These are phyloP conservation scores for Beta corolliflora DNA, from an alignment of 179 eudicot genomes.

Conservation along the genomic window DNA sequence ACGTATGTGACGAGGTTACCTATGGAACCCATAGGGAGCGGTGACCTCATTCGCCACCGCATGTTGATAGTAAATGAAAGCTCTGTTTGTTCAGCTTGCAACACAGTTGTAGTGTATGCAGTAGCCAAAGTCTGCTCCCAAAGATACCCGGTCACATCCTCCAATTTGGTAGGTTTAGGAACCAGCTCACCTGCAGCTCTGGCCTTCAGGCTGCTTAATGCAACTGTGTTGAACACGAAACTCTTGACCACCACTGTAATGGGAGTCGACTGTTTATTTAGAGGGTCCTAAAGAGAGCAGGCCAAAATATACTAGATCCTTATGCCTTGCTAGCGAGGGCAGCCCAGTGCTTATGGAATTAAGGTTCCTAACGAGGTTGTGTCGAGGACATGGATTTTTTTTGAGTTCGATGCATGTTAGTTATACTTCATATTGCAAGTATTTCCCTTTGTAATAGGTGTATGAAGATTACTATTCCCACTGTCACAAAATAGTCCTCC, in stretches of 20 bases:
- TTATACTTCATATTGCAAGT: too few relatives aligned
- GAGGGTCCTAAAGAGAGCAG: neutral
- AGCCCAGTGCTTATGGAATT: slow-evolving; percentile 1
- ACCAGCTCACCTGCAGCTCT: neutral
- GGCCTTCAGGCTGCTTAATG: neutral
- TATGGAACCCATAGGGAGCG: slow-evolving; percentile 9
- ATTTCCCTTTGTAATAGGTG: too few relatives aligned
- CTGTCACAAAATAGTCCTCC: too few relatives aligned
- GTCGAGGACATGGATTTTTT: neutral
- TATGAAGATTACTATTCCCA: too few relatives aligned
- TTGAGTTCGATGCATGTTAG: too few relatives aligned
- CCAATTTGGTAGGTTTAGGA: slow-evolving; percentile 12
- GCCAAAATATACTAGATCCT: neutral
- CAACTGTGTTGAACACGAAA: neutral
- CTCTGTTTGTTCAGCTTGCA: neutral
- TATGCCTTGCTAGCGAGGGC: neutral
- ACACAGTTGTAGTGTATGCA: neutral
- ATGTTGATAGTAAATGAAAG: neutral
- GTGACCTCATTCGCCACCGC: slow-evolving; percentile 17
- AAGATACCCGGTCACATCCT: slow-evolving; percentile 14
- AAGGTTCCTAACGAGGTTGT: slow-evolving; percentile 12
- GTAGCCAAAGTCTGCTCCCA: slow-evolving; percentile 7
- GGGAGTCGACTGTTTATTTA: neutral
- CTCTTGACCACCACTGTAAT: slow-evolving; percentile 10
- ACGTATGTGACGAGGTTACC: slow-evolving; percentile 16